Evolutionary conservation across 176 grass and related monocot genomes (phyloP).

Genomic region (Saccharum spontaneum): DNA sequence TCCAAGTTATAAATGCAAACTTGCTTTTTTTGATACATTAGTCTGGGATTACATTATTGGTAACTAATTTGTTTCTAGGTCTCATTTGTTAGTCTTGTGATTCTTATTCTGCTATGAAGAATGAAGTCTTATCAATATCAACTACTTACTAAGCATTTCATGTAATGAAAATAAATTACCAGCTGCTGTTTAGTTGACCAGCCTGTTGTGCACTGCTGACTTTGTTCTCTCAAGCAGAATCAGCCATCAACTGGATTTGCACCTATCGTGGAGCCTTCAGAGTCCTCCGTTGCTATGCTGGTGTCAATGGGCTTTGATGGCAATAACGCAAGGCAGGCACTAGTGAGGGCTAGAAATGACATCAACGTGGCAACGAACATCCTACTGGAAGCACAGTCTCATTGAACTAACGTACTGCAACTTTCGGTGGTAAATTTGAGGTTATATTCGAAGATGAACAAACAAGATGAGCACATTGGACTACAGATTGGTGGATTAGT

Average conservation of each 20-base stretch:
- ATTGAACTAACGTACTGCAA: constrained; percentile 31
- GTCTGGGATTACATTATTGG: background rate
- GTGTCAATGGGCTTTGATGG: constrained; percentile 93
- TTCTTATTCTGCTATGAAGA: background rate
- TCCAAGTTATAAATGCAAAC: constrained; percentile 2
- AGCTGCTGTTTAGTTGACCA: constrained; percentile 25
- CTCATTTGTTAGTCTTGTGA: background rate
- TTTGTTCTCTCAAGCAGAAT: constrained; percentile 39
- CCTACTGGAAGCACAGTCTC: constrained; percentile 81
- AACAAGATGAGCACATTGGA: background rate
- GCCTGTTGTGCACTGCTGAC: background rate
- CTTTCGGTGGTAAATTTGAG: constrained; percentile 16
- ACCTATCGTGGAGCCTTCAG: constrained; percentile 65
- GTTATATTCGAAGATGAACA: constrained; percentile 27
- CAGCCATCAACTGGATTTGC: constrained; percentile 36
- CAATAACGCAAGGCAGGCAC: constrained; percentile 78
- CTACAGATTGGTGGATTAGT: background rate
- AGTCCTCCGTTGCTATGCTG: constrained; percentile 78
- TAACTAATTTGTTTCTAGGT: constrained; percentile 27
- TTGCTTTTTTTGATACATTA: background rate
- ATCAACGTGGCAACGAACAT: constrained; percentile 89
- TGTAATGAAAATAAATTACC: background rate
- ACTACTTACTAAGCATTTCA: background rate
- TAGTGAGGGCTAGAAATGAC: constrained; percentile 81
- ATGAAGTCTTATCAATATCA: constrained; percentile 14